Evolutionary conservation across 176 grass and related monocot genomes (phyloP).

Genomic region (Triticum monococcum): DNA sequence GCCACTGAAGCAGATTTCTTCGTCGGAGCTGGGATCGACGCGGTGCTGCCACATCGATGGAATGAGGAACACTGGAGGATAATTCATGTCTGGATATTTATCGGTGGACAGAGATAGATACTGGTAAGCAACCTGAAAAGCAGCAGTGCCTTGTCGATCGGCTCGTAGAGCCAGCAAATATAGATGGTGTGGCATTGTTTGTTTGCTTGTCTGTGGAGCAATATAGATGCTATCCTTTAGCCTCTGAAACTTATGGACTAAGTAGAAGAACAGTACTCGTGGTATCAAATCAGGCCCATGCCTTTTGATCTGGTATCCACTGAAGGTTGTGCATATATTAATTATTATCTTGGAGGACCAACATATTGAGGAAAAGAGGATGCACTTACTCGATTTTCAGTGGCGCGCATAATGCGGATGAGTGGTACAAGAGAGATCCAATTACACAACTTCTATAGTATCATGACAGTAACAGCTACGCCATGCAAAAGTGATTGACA

Average conservation of each 20-base stretch:
- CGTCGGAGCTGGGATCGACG: constrained; percentile 32
- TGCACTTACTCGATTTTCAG: constrained; percentile 33
- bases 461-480: constrained; percentile 18
- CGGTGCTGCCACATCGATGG: constrained; percentile 72
- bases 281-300: constrained; percentile 30
- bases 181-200: background rate
- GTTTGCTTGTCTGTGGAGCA: background rate
- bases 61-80: constrained; percentile 17
- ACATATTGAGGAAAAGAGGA: constrained; percentile 11
- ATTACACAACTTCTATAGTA: constrained; percentile 16
- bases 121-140: constrained; percentile 26
- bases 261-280: constrained; percentile 26
- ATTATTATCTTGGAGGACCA: constrained; percentile 38
- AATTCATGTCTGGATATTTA: constrained; percentile 59
- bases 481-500: constrained; percentile 29
- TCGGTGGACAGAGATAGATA: constrained; percentile 73
- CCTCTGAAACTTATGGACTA: constrained; percentile 19
- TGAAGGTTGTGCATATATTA: constrained; percentile 13
- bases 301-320: constrained; percentile 63
- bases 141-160: too few species aligned
- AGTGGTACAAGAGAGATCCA: constrained; percentile 53
- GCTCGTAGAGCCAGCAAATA: too few species aligned
- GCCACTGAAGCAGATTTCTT: constrained; percentile 66
- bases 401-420: background rate
- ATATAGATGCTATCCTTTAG: background rate